Conservation (phyloP, 2,329 filamentous ascomycete genomes). For the Metarhizium album region DNA sequence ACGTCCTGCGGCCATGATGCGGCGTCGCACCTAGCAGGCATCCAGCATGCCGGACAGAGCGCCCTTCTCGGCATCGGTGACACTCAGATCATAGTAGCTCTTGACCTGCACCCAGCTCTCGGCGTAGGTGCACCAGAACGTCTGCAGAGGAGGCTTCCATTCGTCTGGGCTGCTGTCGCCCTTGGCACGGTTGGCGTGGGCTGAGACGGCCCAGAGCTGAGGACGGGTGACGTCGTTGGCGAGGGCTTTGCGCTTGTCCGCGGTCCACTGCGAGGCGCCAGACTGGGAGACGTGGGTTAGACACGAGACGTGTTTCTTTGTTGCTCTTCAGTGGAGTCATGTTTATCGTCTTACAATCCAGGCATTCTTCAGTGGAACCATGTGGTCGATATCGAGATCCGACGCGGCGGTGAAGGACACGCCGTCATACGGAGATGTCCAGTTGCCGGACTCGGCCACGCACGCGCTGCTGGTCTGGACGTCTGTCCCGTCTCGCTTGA, state of each 20-base stretch:
- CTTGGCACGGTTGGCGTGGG: constrained; percentile 64
- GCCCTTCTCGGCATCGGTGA: constrained; percentile 62
- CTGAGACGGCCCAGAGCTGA: constrained; percentile 70
- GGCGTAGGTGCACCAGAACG: constrained; percentile 70
- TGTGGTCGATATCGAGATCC: constrained; percentile 73
- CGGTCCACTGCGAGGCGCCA: constrained; percentile 63
- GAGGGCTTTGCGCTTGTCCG: constrained; percentile 52
- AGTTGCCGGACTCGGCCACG: constrained; percentile 52
- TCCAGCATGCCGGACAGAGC: constrained; percentile 41
- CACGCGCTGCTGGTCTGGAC: constrained; percentile 52
- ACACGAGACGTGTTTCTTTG: not conserved
- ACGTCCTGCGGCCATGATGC: not conserved
- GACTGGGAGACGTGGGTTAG: constrained; percentile 33
- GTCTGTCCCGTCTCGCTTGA: constrained; percentile 60
- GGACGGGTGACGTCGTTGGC: constrained; percentile 70
- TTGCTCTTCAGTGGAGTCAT: not conserved
- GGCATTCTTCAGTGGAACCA: constrained; percentile 71
- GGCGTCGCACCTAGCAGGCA: constrained; percentile 14
- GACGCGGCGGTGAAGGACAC: constrained; percentile 55
- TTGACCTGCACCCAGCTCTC: constrained; percentile 71
- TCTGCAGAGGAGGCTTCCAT: constrained; percentile 62
- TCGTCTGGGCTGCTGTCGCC: constrained; percentile 61
- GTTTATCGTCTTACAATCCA: constrained; percentile 50
- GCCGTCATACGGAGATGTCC: constrained; percentile 66
- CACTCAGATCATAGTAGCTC: constrained; percentile 54